Base-by-base conservation (phyloP, 306 rosid species). In the Rosa rugosa region DNA sequence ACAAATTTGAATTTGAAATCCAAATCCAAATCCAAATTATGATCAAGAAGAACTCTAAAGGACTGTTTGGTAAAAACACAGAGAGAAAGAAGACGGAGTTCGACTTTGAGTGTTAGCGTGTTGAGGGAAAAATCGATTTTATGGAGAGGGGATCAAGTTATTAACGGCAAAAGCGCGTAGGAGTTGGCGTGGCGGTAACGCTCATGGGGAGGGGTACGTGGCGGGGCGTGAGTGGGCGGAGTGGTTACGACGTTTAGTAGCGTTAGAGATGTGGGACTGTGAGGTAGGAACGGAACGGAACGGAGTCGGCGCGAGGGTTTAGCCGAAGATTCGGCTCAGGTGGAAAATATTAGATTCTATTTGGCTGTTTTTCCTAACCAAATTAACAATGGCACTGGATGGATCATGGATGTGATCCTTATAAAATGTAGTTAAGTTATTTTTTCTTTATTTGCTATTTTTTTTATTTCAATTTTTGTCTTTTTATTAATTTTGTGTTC, bases 111-210 rank as follows among this genome's bases (percentile, higher is more conserved):
- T 50, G 56, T 50, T 14, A 1, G 45, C 53, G 27, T 54, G 25
- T 54, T 54, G 11, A 8, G 63, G 34, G 20, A n/a, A 23, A 22
- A n/a, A 8, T 57, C 9, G 56, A 54, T 76, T 41, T 65, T 73
- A 47, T 62, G 82, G 76, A 67, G 80, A 67, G 22, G 34, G 34
- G 34, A 31, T 31, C 3, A 31, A 31, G 36, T 31, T 72, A 72
- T 41, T 54, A 85, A 83, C 88, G 86, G 87, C 79, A 54, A 89
- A 87, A 79, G 81, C 89, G 91, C 90, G 92, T 89, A n/a, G 41
- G 75, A 27, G 23, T 16, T 47, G 22, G 88, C 88, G 88, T 83
- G 85, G 84, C 23, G 36, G 53, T 25, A 72, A 84, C 84, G 84
- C 89, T 64, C 71, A 59, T 4, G 18, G 11, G n/a, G 47, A 3